phyloP scores from a whole-genome alignment of 1,139 yeast species.

The Suhomyces terraborum region DNA sequence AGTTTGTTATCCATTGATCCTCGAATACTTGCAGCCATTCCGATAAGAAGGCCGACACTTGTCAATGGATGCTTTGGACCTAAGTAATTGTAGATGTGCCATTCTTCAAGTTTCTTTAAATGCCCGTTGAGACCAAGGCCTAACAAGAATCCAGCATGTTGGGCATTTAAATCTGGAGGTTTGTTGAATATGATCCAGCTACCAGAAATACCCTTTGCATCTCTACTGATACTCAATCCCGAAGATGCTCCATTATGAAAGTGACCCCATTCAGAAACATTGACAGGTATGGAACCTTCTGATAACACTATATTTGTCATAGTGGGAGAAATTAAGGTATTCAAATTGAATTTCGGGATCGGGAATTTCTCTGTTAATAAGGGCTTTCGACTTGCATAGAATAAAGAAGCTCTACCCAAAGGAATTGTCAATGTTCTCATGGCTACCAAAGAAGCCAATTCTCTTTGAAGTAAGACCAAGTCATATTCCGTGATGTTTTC shows the following conservation, averaged over 20 bases:
- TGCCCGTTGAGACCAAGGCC: slow-evolving; percentile 95
- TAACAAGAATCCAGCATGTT: slow-evolving; percentile 92
- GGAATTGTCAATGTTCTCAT: slow-evolving; percentile 76
- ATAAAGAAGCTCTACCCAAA: slow-evolving; percentile 74
- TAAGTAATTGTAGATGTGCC: slow-evolving; percentile 93
- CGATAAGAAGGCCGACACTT: slow-evolving; percentile 83
- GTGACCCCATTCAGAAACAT: slow-evolving; percentile 74
- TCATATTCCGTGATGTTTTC: slow-evolving; percentile 57
- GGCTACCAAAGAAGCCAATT: slow-evolving; percentile 64
- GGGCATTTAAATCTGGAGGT: slow-evolving; percentile 70
- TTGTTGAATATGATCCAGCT: slow-evolving; percentile 91
- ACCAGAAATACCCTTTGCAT: slow-evolving; percentile 75
- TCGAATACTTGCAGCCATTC: slow-evolving; percentile 86
- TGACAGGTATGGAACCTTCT: slow-evolving; percentile 53
- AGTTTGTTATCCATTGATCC: slow-evolving; percentile 86
- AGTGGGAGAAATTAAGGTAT: slow-evolving; percentile 64
- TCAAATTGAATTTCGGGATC: slow-evolving; percentile 73
- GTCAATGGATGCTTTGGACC: slow-evolving; percentile 89
- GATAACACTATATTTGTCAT: slow-evolving; percentile 66
- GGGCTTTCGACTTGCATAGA: slow-evolving; percentile 72
- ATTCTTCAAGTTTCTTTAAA: slow-evolving; percentile 78
- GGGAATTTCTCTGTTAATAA: slow-evolving; percentile 83
- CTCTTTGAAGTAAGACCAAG: slow-evolving; percentile 58
- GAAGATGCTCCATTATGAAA: slow-evolving; percentile 93
- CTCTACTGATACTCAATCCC: slow-evolving; percentile 74